Evolutionary conservation across 73 alveolate species (phyloP).

Genomic region (Stentor roeselii): DNA sequence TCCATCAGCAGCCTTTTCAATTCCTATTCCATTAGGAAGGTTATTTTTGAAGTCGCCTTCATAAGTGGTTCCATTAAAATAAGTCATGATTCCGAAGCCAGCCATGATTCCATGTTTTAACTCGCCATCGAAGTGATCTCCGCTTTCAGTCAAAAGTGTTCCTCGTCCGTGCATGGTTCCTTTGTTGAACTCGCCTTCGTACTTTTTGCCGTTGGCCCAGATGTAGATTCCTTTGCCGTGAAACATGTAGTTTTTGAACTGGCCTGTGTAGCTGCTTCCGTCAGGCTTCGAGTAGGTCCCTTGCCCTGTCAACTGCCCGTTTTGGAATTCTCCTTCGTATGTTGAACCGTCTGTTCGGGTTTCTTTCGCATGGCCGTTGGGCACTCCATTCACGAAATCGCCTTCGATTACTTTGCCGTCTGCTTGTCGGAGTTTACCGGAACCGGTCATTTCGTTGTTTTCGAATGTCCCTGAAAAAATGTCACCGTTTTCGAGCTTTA

Average conservation of each 20-base stretch:
- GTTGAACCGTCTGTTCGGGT: neutral
- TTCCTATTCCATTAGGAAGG: slow-evolving; percentile 55
- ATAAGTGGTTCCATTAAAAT: slow-evolving; percentile 1
- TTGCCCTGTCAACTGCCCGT: neutral
- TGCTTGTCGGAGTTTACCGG: neutral
- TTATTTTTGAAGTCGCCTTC: slow-evolving; percentile 24
- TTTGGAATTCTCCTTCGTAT: neutral
- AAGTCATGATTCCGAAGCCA: slow-evolving; percentile 10
- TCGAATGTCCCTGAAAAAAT: slow-evolving; percentile 1
- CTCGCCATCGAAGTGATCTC: slow-evolving; percentile 18
- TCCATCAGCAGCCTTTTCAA: slow-evolving; percentile 42
- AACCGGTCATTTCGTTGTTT: neutral
- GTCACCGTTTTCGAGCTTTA: slow-evolving; percentile 14
- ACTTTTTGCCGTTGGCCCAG: neutral
- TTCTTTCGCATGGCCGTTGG: neutral
- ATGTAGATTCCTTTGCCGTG: slow-evolving; percentile 1
- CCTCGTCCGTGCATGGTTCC: slow-evolving; percentile 22
- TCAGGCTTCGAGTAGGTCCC: slow-evolving; percentile 3
- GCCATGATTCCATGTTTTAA: neutral
- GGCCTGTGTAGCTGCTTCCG: slow-evolving; percentile 8
- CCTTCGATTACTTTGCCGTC: slow-evolving; percentile 19
- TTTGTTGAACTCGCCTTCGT: slow-evolving; percentile 4
- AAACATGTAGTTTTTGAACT: neutral
- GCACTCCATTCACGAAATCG: neutral
- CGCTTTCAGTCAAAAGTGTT: neutral